Evolutionary conservation across 208 protist species (phyloP).

Genomic region (Leishmania martiniquensis): DNA sequence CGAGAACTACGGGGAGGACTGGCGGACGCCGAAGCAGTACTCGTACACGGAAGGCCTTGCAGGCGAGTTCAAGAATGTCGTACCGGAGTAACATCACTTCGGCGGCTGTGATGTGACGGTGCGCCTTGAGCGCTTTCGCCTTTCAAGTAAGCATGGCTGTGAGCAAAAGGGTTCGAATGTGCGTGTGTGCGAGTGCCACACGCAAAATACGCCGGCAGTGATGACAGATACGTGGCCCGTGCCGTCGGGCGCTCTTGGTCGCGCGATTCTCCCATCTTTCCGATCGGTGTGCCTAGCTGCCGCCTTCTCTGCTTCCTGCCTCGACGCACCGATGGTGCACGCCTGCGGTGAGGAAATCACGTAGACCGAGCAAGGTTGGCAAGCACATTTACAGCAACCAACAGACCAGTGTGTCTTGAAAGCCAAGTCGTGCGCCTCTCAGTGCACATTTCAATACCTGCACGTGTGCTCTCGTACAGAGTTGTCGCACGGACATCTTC

Average conservation of each 20-base stretch:
- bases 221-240: not conserved
- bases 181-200: not conserved
- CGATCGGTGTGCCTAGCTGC: not conserved
- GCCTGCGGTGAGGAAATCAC: not conserved
- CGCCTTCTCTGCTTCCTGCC: not conserved
- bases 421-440: too few species aligned
- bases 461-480: not conserved
- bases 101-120: not conserved
- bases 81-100: conserved; percentile 18
- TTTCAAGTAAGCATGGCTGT: not conserved
- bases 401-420: not conserved
- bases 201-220: not conserved
- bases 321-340: not conserved
- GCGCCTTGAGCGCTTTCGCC: not conserved
- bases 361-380: too few species aligned
- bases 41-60: conserved; percentile 77
- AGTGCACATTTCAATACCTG: not conserved
- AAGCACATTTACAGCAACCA: too few species aligned
- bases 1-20: conserved; percentile 88
- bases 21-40: conserved; percentile 68
- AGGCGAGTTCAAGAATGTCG: conserved; percentile 87
- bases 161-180: not conserved
- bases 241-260: not conserved
- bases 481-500: not conserved
- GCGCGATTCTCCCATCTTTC: not conserved